A percentile compares a stretch with the other conserved stretches of the same genome.
Evolutionary conservation across 176 grass and related monocot species (phyloP).

Genomic region (Oryza meridionalis): DNA sequence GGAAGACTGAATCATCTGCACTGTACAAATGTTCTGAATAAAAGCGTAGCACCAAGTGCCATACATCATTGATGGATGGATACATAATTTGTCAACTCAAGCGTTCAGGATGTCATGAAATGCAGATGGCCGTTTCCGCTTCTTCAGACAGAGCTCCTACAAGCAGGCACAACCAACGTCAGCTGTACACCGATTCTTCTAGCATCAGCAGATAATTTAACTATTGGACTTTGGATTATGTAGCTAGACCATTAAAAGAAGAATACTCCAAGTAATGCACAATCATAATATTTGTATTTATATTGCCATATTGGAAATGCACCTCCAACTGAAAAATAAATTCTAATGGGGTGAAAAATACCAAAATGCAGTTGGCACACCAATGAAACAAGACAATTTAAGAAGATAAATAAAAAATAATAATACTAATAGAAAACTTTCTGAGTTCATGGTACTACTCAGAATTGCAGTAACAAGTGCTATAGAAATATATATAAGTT

Average conservation of each 20-base stretch:
- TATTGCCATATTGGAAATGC: not conserved
- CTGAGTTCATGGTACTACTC: not conserved
- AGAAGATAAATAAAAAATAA: not conserved
- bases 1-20: not conserved
- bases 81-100: slow-evolving; percentile 5
- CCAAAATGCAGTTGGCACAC: not conserved
- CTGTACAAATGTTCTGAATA: not conserved
- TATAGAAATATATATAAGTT: not conserved
- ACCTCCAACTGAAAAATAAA: not conserved
- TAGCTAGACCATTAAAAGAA: not conserved
- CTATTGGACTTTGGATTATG: not conserved
- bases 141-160: slow-evolving; percentile 73
- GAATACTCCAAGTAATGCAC: not conserved
- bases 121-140: slow-evolving; percentile 50
- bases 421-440: not conserved
- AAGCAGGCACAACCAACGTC: slow-evolving; percentile 21
- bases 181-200: not conserved
- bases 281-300: not conserved
- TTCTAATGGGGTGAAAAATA: not conserved
- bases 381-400: not conserved
- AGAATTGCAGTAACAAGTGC: not conserved
- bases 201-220: not conserved
- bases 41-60: not conserved
- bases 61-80: not conserved
- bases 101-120: slow-evolving; percentile 67